Conservation (phyloP, 768 basidiomycete genomes). For the Phlegmacium glaucopus region DNA sequence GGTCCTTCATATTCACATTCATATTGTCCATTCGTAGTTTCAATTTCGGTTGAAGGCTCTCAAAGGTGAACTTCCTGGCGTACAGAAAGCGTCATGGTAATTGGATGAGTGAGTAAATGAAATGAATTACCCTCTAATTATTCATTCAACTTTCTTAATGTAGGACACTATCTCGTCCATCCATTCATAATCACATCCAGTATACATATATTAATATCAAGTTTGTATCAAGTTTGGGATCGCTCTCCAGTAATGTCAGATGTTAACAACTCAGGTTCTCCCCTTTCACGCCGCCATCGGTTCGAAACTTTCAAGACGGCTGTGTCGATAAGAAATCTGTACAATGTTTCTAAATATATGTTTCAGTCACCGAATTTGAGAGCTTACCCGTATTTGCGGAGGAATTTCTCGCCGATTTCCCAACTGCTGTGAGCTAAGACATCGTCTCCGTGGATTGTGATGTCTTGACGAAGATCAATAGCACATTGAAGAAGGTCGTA, state of each 20-base stretch:
- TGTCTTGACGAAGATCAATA: conserved; percentile 62
- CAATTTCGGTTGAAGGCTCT: conserved; percentile 89
- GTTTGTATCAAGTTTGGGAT: neutral
- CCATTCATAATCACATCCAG: no score
- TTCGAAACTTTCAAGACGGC: conserved; percentile 70
- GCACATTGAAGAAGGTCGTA: conserved; percentile 81
- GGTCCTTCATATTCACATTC: neutral
- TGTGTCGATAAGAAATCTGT: conserved; percentile 77
- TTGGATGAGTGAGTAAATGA: neutral
- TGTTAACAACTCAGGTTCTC: conserved; percentile 59
- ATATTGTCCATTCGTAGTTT: conserved; percentile 44
- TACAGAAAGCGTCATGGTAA: conserved; percentile 92
- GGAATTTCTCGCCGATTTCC: conserved; percentile 84
- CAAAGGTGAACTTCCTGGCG: conserved; percentile 79
- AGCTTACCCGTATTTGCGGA: conserved; percentile 76
- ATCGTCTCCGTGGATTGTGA: conserved; percentile 87
- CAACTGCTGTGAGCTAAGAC: conserved; percentile 87
- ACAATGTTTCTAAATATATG: conserved; percentile 1
- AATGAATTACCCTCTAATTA: neutral
- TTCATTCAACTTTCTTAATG: no score
- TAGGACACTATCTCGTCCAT: no score
- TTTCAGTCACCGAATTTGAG: neutral
- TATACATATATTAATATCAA: no score
- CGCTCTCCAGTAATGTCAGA: conserved; percentile 14
- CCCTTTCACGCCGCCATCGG: conserved; percentile 85